phyloP scores from a whole-genome alignment of 805 yeast genomes.

The Hanseniaspora meyeri region DNA sequence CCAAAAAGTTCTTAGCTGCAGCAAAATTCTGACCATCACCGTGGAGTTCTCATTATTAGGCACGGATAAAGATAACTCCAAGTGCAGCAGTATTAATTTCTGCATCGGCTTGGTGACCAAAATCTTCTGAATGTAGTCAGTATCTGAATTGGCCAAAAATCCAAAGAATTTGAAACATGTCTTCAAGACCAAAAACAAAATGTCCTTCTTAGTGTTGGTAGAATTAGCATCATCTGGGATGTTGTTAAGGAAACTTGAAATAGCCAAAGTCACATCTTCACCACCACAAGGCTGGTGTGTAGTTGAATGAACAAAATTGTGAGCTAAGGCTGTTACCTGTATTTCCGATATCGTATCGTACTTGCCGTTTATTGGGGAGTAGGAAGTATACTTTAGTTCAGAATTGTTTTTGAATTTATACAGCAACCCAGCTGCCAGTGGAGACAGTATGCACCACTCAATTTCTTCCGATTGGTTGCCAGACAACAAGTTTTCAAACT shows the following conservation, averaged over 20 bases:
- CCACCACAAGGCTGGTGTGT: constrained; percentile 27
- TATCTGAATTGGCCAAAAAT: constrained; percentile 27
- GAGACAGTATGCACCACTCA: constrained; percentile 13
- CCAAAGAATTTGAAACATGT: constrained; percentile 26
- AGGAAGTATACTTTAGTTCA: neutral
- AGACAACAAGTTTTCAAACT: neutral
- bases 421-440: constrained; percentile 10
- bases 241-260: constrained; percentile 17
- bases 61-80: constrained; percentile 22
- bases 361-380: neutral
- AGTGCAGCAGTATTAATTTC: constrained; percentile 25
- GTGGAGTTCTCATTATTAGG: constrained; percentile 8
- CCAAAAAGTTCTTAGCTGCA: constrained; percentile 53
- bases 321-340: constrained; percentile 26
- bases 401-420: neutral
- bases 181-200: constrained; percentile 9
- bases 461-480: neutral
- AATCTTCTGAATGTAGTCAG: constrained; percentile 28
- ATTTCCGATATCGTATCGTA: constrained; percentile 17
- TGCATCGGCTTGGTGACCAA: constrained; percentile 28
- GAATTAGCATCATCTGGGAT: constrained; percentile 2
- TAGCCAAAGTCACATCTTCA: constrained; percentile 28
- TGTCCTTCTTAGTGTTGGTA: constrained; percentile 6
- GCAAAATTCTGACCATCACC: constrained; percentile 31
- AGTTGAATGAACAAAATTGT: constrained; percentile 25